Base-by-base conservation (phyloP, 1,284 basidiomycete species). In the Polyporus tsugae region DNA sequence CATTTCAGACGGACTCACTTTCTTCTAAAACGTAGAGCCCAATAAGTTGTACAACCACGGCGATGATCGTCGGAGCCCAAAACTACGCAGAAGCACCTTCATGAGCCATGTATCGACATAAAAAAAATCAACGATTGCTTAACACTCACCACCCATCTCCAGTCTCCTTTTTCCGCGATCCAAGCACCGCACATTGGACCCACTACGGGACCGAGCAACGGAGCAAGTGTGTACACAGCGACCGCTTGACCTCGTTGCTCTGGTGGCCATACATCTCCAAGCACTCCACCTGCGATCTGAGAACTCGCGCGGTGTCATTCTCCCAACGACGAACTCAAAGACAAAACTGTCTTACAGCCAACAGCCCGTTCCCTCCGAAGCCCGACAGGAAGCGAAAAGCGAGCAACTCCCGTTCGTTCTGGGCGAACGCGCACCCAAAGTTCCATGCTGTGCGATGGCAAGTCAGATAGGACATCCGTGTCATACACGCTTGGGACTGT, bases 331-430 rank as follows among this genome's bases (percentile, higher is more conserved):
- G 44, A n/a, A 46, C n/a, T 4, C 19, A n/a, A n/a, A 9, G 6
- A 10, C 19, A 9, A 9, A 9, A 9, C 15, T 2, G 11, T 1
- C 82, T 58, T 73, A 91, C 89, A 9, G 87, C 79, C 25, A 91
- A 78, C 22, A 89, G 87, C 0, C 89, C 87, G 72, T 87, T 89
- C 15, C 90, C 88, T 60, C 90, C 89, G 6, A 92, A 67, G 9
- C 91, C 88, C 2, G 91, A 78, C 22, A 93, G 77, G 71, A 93
- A 86, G 46, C 91, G 85, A 75, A 92, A 93, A 0, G 80, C 88
- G 39, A 91, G 85, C 2, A 92, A 78, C 70, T 92, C 86, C 0
- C 77, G 78, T 62, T 82, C 82, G 63, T 82, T 90, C 62, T 85
- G 84, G 0, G 90, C 87, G 67, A 91, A 91, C 0, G 89, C 88